Percentiles rank a stretch among this genome's conserved stretches.
phyloP scores from a whole-genome alignment of 371 early-diverging fungal species.

The Blastocladiella emersonii region DNA sequence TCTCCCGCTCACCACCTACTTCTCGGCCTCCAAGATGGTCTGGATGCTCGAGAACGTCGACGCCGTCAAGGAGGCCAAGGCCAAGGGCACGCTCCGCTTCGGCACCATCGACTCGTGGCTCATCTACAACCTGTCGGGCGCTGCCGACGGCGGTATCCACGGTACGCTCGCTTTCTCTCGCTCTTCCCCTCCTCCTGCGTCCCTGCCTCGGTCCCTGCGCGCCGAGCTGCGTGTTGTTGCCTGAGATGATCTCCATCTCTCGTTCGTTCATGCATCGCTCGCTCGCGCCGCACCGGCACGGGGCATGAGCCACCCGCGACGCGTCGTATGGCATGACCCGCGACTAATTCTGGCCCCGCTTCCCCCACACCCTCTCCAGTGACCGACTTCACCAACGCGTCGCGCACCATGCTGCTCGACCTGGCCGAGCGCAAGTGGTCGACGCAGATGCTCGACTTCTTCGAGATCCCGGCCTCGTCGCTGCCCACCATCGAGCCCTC shows the following conservation, averaged over 20 bases:
- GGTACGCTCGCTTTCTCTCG: too few relatives aligned
- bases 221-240: too few relatives aligned
- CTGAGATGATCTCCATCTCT: too few relatives aligned
- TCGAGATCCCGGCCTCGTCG: conserved; percentile 40
- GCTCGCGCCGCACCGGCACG: too few relatives aligned
- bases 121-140: conserved; percentile 76
- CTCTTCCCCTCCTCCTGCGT: too few relatives aligned
- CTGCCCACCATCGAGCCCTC: conserved; percentile 79
- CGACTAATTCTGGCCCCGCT: too few relatives aligned
- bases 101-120: conserved; percentile 93
- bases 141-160: conserved; percentile 45
- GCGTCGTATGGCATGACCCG: too few relatives aligned
- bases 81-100: conserved; percentile 51
- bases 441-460: conserved; percentile 56
- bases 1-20: conserved; percentile 86
- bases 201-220: too few relatives aligned
- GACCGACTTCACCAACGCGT: conserved; percentile 92
- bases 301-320: too few relatives aligned
- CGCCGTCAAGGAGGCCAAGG: conserved; percentile 47
- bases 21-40: conserved; percentile 76
- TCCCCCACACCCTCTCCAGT: too few relatives aligned
- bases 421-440: conserved; percentile 70
- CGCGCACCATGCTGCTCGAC: conserved; percentile 88
- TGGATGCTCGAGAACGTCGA: conserved; percentile 80
- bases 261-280: too few relatives aligned